Percentiles rank a stretch among this genome's conserved stretches.
These are phyloP conservation scores for Tetramitus jugosus DNA, from an alignment of 208 protist genomes.

Conservation along the genomic window DNA sequence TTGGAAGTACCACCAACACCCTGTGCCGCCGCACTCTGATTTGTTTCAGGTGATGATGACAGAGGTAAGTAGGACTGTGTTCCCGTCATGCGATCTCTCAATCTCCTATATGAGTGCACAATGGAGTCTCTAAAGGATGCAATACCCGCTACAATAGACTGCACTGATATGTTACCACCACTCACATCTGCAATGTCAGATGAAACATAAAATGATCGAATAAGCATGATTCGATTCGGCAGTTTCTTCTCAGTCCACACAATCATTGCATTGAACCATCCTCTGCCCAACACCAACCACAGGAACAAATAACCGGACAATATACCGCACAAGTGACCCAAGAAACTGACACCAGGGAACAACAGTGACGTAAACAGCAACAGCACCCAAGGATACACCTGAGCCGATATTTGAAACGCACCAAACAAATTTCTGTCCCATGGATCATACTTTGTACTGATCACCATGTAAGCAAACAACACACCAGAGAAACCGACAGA, in stretches of 20 bases:
- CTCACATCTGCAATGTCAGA: neutral
- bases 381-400: constrained; percentile 12
- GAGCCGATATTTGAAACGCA: neutral
- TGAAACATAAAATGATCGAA: neutral
- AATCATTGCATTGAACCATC: neutral
- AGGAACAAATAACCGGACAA: neutral
- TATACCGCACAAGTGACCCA: neutral
- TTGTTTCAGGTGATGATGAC: neutral
- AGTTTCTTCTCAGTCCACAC: neutral
- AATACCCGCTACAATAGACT: neutral
- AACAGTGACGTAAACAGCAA: neutral
- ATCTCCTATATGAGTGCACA: neutral
- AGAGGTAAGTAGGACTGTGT: neutral
- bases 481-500: constrained; percentile 1
- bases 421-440: neutral
- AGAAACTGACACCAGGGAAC: neutral
- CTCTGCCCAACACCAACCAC: neutral
- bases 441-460: neutral
- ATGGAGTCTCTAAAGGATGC: neutral
- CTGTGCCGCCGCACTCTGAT: neutral
- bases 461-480: constrained; percentile 12
- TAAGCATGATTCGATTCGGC: neutral
- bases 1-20: neutral
- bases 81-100: neutral
- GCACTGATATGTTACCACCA: neutral